Base-by-base conservation (phyloP, 768 basidiomycete species). In the Tricholoma terreum region DNA sequence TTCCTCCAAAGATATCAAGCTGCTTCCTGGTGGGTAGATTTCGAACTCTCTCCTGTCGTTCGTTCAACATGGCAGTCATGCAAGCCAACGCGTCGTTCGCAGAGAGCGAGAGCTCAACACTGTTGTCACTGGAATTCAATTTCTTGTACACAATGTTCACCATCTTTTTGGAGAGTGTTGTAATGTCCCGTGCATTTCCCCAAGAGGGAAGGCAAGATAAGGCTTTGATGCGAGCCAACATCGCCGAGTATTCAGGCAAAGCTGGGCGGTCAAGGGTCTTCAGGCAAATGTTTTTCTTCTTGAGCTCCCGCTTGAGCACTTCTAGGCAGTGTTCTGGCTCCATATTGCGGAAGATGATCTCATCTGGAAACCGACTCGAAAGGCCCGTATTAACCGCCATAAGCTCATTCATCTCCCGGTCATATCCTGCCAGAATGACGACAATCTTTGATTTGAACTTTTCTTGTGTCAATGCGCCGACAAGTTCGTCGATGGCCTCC, bases 401-500 rank as follows among this genome's bases (percentile, higher is more conserved):
- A n/a, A 89, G 77, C 10, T 68, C 56, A 60, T 88, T 84, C 75
- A 89, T 89, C 50, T 89, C 84, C 12, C 80, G 57, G 55, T 86
- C 84, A 60, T 89, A 89, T 3, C 87, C 87, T 10, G 87, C 87
- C 1, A 89, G 76, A 52, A 89, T 82, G 56, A 89, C 80, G 35
- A 89, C 74, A 21, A 89, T 67, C 61, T 86, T 87, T 19, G 75
- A 72, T 60, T 76, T 76, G 71, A 78, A 89, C 38, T 67, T 72
- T 3, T 83, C 79, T 42, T 84, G 74, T 1, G 87, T 89, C 56
- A 89, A 73, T 1, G 84, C 65, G 4, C 79, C 80, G 10, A 89
- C 87, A 22, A 89, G 65, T 61, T 89, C 88, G 65, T 89, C 88
- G 33, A 87, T 78, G 6, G 87, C 88, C 67, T 89, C 88, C 64